A percentile compares a stretch with the other conserved stretches of the same genome.
phyloP scores from a whole-genome alignment of 441 rosid genomes.

The Dalechampia spathulata region DNA sequence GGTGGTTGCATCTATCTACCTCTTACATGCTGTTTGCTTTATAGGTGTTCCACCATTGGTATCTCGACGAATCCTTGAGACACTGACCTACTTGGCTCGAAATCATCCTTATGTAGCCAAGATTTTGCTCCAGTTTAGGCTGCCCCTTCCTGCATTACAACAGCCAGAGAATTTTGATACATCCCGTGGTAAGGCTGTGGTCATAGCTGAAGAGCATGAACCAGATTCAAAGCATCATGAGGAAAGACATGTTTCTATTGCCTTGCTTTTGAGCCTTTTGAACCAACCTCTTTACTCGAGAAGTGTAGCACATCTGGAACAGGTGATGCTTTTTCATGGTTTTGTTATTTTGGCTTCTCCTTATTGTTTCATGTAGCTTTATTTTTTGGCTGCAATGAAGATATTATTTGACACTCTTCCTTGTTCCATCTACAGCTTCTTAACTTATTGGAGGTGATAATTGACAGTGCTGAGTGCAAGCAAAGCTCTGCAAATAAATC shows the following conservation, averaged over 20 bases:
- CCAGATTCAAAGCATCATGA: constrained; percentile 25
- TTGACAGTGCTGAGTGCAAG: constrained; percentile 72
- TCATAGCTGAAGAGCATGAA: constrained; percentile 49
- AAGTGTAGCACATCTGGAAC: constrained; percentile 97
- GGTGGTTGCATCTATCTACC: neutral
- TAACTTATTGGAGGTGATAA: constrained; percentile 81
- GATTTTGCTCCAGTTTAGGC: constrained; percentile 67
- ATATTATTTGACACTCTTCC: constrained; percentile 5
- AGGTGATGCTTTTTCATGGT: constrained; percentile 40
- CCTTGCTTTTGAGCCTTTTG: constrained; percentile 83
- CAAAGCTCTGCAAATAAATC: constrained; percentile 42
- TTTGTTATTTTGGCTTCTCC: constrained; percentile 3
- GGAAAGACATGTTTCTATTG: constrained; percentile 52
- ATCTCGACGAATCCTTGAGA: constrained; percentile 92
- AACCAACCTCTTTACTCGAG: constrained; percentile 90
- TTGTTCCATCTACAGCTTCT: constrained; percentile 56
- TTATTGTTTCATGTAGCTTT: constrained; percentile 7
- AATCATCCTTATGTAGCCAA: constrained; percentile 82
- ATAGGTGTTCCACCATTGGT: constrained; percentile 92
- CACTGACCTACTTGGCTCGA: constrained; percentile 78
- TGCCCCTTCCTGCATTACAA: constrained; percentile 41
- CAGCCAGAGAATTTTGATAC: constrained; percentile 35
- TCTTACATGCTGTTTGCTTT: constrained; percentile 13
- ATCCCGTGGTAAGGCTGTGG: constrained; percentile 66
- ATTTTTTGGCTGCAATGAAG: constrained; percentile 2